Base-by-base conservation (phyloP, 2,329 filamentous ascomycete species). In the Verruconis gallopava region DNA sequence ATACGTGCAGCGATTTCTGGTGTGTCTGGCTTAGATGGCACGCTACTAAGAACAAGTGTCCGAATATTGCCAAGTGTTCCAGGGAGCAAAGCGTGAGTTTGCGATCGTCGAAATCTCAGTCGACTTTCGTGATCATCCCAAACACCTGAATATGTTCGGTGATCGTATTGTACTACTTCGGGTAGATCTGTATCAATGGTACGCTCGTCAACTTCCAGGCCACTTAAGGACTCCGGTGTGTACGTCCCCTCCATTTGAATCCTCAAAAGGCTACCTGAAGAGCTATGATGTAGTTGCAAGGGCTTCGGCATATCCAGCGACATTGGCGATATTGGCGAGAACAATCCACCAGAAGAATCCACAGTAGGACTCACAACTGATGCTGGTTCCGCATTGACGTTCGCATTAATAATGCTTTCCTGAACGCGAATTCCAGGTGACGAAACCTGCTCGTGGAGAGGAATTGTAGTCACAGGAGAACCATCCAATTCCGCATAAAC, bases 1-100 rank as follows among this genome's bases (percentile, higher is more conserved):
- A 79, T 55, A 9, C 58, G 58, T 3, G 48, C 14, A 12, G 53
- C 18, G 4, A 64, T 55, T 11, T 59, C 47, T 4, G 63, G 46
- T 14, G 72, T 56, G 1, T 59, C 50, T 2, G 66, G 66, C 19
- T 62, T 62, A 4, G 57, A 60, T 1, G 75, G 74, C 2, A 78
- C 65, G 46, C 73, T 66, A 1, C 72, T 77, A 35, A 79, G 56
- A 2, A 75, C 63, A 3, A 79, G 52, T 0, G 69, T 73, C 39
- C 66, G 63, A 5, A 77, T 51, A 38, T 69, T 66, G 9, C 72
- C 67, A 3, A 77, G 55, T 57, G 71, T 68, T 9, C 65, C 69
- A 12, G 73, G 73, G 50, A 76, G 72, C 5, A 77, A 55, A 18
- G 51, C 46, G 22, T 53, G 50, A 21, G 58, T 51, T 38, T 51